Evolutionary conservation across 1,139 yeast species (phyloP).

Genomic region (Chernovozyma sophiae-reginae): DNA sequence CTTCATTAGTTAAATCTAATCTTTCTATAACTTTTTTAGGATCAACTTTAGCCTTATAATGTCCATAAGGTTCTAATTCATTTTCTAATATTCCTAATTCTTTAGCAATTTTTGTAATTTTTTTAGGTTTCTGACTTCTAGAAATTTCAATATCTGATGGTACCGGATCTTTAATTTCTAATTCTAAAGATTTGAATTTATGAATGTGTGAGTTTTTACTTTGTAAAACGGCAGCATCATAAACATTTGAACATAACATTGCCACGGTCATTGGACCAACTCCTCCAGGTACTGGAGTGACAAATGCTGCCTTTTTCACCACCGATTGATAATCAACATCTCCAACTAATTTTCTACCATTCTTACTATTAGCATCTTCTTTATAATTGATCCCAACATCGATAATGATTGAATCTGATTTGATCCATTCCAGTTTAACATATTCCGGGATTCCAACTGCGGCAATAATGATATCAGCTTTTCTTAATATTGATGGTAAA

Average conservation of each 20-base stretch:
- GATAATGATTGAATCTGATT: slow-evolving; percentile 63
- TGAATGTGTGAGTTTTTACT: slow-evolving; percentile 46
- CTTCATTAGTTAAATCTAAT: slow-evolving; percentile 52
- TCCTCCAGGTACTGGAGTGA: slow-evolving; percentile 87
- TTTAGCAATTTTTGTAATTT: slow-evolving; percentile 56
- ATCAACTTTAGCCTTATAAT: slow-evolving; percentile 70
- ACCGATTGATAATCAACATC: slow-evolving; percentile 69
- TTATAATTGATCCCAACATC: slow-evolving; percentile 81
- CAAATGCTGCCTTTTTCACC: slow-evolving; percentile 50
- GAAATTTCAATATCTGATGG: slow-evolving; percentile 78
- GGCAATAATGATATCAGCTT: slow-evolving; percentile 71
- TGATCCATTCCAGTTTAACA: slow-evolving; percentile 70
- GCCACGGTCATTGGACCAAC: slow-evolving; percentile 91
- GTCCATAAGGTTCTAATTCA: slow-evolving; percentile 72
- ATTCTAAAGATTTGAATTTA: slow-evolving; percentile 44
- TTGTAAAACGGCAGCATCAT: slow-evolving; percentile 58
- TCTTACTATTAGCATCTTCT: slow-evolving; percentile 57
- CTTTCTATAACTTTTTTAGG: slow-evolving; percentile 52
- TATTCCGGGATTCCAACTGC: slow-evolving; percentile 74
- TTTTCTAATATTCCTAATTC: slow-evolving; percentile 60
- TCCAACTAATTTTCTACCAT: slow-evolving; percentile 68
- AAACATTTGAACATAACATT: slow-evolving; percentile 68
- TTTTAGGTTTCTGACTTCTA: slow-evolving; percentile 67
- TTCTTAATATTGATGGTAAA: slow-evolving; percentile 47
- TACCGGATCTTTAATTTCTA: slow-evolving; percentile 52